phyloP scores from a whole-genome alignment of 176 grass and related monocot genomes.

The Alloteropsis semialata region DNA sequence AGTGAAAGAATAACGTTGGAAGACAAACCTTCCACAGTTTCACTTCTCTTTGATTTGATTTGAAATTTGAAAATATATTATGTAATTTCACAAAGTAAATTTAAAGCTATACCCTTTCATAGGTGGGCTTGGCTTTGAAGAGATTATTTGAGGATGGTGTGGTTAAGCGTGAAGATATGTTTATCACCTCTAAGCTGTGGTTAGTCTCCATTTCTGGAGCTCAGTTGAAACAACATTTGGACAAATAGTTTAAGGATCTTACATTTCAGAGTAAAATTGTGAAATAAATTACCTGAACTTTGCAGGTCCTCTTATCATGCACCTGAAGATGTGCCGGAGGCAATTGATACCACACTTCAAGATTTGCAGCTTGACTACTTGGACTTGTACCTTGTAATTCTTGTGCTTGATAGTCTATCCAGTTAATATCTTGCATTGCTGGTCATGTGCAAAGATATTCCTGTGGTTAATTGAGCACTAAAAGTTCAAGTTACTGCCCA shows the following conservation, averaged over 20 bases:
- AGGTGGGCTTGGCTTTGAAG: slow-evolving; percentile 74
- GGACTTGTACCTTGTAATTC: slow-evolving; percentile 38
- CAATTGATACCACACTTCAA: slow-evolving; percentile 11
- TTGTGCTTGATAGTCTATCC: neutral
- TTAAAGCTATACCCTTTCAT: neutral
- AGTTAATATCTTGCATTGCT: neutral
- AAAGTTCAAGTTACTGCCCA: neutral
- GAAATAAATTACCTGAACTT: neutral
- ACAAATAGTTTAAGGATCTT: neutral
- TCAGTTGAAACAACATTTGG: neutral
- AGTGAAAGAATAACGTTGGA: neutral
- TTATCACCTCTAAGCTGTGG: slow-evolving; percentile 91
- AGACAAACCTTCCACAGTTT: neutral
- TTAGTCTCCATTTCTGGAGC: slow-evolving; percentile 28
- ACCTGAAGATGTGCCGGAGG: slow-evolving; percentile 40
- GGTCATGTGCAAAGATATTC: neutral
- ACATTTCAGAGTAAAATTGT: neutral
- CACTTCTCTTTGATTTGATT: neutral
- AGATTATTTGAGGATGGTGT: slow-evolving; percentile 62
- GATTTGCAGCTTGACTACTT: slow-evolving; percentile 45
- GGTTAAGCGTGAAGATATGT: slow-evolving; percentile 69
- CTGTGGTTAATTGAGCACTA: neutral
- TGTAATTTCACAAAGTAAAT: neutral
- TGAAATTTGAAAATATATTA: neutral
- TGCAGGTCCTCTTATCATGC: slow-evolving; percentile 30